Evolutionary conservation across 1,139 yeast genomes (phyloP).

Genomic region (Nadsonia starkeyi-henricii): DNA sequence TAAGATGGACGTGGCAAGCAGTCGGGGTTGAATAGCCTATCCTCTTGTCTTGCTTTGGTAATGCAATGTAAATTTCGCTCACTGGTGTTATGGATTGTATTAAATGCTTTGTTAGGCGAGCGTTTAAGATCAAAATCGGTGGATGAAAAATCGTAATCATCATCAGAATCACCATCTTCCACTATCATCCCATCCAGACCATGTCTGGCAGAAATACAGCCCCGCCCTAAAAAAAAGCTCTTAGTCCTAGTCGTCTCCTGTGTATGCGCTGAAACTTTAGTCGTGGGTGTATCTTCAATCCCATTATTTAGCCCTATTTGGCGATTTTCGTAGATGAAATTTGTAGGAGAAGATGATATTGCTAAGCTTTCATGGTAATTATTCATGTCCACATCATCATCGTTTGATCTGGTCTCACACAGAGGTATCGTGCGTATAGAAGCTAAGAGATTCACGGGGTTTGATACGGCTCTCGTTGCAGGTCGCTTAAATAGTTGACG

Average conservation of each 20-base stretch:
- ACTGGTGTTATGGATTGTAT: background rate
- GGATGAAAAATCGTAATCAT: background rate
- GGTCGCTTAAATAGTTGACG: background rate
- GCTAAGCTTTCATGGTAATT: background rate
- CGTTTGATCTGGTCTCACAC: background rate
- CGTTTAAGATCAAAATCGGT: background rate
- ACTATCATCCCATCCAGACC: background rate
- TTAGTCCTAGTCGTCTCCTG: too few species aligned
- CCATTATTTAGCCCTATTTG: too few species aligned
- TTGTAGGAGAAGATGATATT: background rate
- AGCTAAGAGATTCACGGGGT: too few species aligned
- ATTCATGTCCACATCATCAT: background rate
- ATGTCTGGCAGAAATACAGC: background rate
- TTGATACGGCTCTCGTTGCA: too few species aligned
- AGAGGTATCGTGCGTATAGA: too few species aligned
- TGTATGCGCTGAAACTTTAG: too few species aligned
- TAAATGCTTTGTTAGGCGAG: background rate
- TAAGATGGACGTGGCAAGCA: background rate
- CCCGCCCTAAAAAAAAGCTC: background rate
- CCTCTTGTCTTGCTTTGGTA: too few species aligned
- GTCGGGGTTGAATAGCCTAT: too few species aligned
- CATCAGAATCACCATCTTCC: background rate
- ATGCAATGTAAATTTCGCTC: background rate
- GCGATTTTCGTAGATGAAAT: background rate
- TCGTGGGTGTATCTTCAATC: too few species aligned